These are phyloP conservation scores for Metschnikowia corniflorae DNA, from an alignment of 805 yeast species.

Conservation along the genomic window DNA sequence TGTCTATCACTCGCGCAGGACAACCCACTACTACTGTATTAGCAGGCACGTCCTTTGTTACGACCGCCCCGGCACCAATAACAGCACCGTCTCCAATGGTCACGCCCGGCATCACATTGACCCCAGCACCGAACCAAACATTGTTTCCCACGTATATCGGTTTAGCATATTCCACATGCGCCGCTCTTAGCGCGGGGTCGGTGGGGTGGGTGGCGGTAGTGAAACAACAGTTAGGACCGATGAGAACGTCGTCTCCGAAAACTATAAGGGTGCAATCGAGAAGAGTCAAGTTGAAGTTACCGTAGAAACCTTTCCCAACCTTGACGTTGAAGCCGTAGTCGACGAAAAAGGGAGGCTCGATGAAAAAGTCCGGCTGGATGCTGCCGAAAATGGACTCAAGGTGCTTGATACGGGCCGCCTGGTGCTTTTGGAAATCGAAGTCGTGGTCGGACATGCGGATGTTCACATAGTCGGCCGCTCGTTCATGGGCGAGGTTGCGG, in stretches of 20 bases:
- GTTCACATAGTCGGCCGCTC: slow-evolving; percentile 30
- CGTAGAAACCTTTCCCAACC: slow-evolving; percentile 56
- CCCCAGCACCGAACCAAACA: slow-evolving; percentile 66
- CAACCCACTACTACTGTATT: slow-evolving; percentile 58
- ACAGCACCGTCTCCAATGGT: slow-evolving; percentile 59
- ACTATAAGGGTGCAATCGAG: slow-evolving; percentile 59
- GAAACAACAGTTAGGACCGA: slow-evolving; percentile 62
- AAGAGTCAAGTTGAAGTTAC: slow-evolving; percentile 53
- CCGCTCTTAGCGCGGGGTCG: slow-evolving; percentile 42
- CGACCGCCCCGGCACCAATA: slow-evolving; percentile 68
- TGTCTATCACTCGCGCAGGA: slow-evolving; percentile 51
- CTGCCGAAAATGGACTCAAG: slow-evolving; percentile 47
- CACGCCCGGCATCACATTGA: slow-evolving; percentile 59
- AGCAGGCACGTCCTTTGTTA: slow-evolving; percentile 53
- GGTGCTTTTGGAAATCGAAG: slow-evolving; percentile 23
- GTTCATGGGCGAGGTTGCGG: slow-evolving; percentile 33
- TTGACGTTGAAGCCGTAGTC: slow-evolving; percentile 65
- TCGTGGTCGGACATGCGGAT: slow-evolving; percentile 34
- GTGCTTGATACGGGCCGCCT: slow-evolving; percentile 34
- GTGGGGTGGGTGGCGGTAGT: slow-evolving; percentile 64
- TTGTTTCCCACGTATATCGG: slow-evolving; percentile 60
- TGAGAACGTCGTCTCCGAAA: slow-evolving; percentile 55
- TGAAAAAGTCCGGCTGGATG: slow-evolving; percentile 34
- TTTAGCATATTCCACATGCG: slow-evolving; percentile 49
- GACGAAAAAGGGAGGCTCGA: slow-evolving; percentile 59